Base-by-base conservation (phyloP, 768 basidiomycete species). In the Solioccasus polychromus region DNA sequence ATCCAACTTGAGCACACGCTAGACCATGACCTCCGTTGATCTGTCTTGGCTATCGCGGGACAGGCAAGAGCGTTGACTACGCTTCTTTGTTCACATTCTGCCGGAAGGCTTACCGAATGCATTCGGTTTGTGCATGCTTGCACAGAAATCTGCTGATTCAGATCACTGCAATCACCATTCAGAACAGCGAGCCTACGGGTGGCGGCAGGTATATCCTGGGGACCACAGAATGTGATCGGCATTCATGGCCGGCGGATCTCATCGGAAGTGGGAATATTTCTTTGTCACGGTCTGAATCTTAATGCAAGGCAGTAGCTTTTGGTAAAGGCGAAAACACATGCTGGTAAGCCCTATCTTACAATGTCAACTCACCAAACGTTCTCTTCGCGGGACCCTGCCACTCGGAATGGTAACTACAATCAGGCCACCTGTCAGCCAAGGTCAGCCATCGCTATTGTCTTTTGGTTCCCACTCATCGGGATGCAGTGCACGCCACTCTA, bases 381-480 rank as follows among this genome's bases (percentile, higher is more conserved):
- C 32, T 38, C 42, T 42, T 50, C 30, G 8, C n/a, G 22, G 38
- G 41, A 8, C 38, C 22, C 50, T 31, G 31, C 39, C 35, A 22
- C 51, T 47, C 37, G 11, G 43, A 44, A 51, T 47, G 47, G 50
- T 39, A 47, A 42, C 25, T 9, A 45, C 46, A 50, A 51, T 42
- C 34, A 46, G 12, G 20, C 31, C 53, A 46, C 35, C 48, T 39
- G 38, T 50, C 43, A 14, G 31, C 45, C 61, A 54, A 58, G 45
- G 58, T 55, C 15, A 48, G 58, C 14, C 14, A 39, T 52, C 25
- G 12, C 10, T 43, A 60, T 54, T 60, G 58, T 58, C 28, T 15
- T n/a, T 36, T 39, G 20, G 22, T 43, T 50, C 32, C 39, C 44
- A 34, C 53, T 60, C 35, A 48, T 44, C 30, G 45, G 45, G 32